phyloP scores from a whole-genome alignment of 129 eudicot species.

The Escallonia herrerae region DNA sequence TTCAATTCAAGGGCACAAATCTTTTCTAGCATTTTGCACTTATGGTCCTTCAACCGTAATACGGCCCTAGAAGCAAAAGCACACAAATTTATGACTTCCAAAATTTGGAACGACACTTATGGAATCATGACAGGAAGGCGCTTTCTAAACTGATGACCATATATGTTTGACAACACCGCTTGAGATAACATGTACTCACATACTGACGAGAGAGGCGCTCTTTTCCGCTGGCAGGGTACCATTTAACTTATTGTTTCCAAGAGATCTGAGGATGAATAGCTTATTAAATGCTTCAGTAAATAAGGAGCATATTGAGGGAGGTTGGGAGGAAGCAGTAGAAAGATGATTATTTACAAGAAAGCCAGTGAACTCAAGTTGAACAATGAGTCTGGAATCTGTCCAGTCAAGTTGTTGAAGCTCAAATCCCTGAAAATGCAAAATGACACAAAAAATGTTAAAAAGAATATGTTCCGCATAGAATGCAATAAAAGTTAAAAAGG shows the following conservation, averaged over 20 bases:
- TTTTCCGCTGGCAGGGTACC: conserved; percentile 54
- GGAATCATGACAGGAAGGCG: too few relatives aligned
- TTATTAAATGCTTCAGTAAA: conserved; percentile 2
- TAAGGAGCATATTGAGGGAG: background rate
- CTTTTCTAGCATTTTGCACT: too few relatives aligned
- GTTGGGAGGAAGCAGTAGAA: conserved; percentile 1
- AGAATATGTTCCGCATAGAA: background rate
- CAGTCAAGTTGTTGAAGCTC: conserved; percentile 75
- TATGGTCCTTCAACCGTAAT: too few relatives aligned
- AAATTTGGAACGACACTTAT: too few relatives aligned
- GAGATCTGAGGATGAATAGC: conserved; percentile 45
- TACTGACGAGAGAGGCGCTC: conserved; percentile 31
- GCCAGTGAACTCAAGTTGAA: conserved; percentile 49
- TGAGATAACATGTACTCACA: conserved; percentile 33
- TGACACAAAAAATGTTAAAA: conserved; percentile 1
- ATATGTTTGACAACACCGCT: background rate
- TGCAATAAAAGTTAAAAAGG: background rate
- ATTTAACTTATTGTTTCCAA: conserved; percentile 64
- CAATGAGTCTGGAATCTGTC: conserved; percentile 50
- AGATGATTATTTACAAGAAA: conserved; percentile 41
- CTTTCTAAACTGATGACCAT: background rate
- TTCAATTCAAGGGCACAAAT: background rate
- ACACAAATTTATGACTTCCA: background rate
- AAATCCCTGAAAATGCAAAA: conserved; percentile 53
- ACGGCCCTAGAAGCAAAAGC: background rate